Percentiles rank a stretch among this genome's conserved stretches.
phyloP scores from a whole-genome alignment of 768 basidiomycete species.

The Pisolithus tinctorius region DNA sequence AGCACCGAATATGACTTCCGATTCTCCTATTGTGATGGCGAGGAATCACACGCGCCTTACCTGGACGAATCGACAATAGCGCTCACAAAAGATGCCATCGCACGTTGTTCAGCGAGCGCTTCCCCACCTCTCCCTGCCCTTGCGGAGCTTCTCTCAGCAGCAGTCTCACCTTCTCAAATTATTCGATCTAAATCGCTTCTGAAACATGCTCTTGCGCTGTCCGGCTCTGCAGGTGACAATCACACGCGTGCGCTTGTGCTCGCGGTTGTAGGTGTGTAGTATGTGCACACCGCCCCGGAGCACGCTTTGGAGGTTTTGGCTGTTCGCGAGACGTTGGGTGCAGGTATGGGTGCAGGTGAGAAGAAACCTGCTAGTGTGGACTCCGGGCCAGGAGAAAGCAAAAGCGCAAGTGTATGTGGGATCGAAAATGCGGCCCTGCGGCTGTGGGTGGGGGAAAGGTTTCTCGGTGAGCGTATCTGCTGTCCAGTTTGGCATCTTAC shows the following conservation, averaged over 20 bases:
- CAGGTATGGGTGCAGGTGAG: conserved; percentile 49
- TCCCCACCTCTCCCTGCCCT: conserved; percentile 14
- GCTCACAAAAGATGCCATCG: conserved; percentile 21
- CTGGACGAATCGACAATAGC: conserved; percentile 13
- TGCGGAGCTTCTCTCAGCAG: conserved; percentile 13
- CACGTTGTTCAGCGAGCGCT: conserved; percentile 17
- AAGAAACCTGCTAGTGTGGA: conserved; percentile 9
- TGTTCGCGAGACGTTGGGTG: conserved; percentile 64
- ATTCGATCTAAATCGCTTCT: conserved; percentile 34
- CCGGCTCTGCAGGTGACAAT: conserved; percentile 58
- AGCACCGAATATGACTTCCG: not conserved
- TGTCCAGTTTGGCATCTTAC: no score
- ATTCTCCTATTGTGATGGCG: not conserved
- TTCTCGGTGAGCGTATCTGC: conserved; percentile 40
- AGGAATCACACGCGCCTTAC: not conserved
- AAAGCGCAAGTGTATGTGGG: conserved; percentile 18
- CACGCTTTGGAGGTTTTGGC: conserved; percentile 61
- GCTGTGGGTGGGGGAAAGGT: conserved; percentile 68
- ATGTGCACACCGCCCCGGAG: conserved; percentile 61
- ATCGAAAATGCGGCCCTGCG: conserved; percentile 63
- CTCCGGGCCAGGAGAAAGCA: not conserved
- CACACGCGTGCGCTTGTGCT: conserved; percentile 66
- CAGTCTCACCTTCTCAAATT: conserved; percentile 18
- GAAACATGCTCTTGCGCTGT: conserved; percentile 53
- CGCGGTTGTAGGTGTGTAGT: conserved; percentile 62